Conservation (phyloP, 306 rosid species). For the Cajanus cajan region DNA sequence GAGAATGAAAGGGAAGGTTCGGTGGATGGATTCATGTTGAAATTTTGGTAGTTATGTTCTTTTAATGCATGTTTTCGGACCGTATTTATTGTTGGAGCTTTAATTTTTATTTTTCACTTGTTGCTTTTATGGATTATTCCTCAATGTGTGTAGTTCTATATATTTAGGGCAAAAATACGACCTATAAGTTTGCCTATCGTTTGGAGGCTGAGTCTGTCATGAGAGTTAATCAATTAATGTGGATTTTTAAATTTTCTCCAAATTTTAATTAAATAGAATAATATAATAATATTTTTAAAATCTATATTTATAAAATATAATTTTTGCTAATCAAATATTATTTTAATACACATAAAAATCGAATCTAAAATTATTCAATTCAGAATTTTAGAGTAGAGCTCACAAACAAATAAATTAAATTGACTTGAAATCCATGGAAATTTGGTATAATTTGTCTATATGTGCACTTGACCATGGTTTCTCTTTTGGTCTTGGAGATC, state of each 20-base stretch:
- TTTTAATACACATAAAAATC: too few relatives aligned
- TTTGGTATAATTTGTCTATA: background rate
- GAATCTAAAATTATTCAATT: too few relatives aligned
- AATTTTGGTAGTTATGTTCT: background rate
- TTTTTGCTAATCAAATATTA: too few relatives aligned
- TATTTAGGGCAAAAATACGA: background rate
- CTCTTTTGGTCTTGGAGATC: background rate
- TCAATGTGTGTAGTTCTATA: too few relatives aligned
- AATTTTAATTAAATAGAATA: too few relatives aligned
- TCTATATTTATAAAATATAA: too few relatives aligned
- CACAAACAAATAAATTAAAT: background rate
- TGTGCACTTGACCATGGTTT: conserved; percentile 31
- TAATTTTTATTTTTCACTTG: background rate
- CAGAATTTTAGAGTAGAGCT: too few relatives aligned
- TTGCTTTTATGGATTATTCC: background rate
- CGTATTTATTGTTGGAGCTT: background rate
- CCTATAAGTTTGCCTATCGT: background rate
- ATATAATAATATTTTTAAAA: too few relatives aligned
- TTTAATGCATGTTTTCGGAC: background rate
- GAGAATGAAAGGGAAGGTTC: background rate
- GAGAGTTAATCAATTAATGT: background rate
- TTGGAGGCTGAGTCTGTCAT: background rate
- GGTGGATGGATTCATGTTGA: background rate
- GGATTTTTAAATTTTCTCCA: too few relatives aligned
- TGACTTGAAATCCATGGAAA: conserved; percentile 16